phyloP scores from a whole-genome alignment of 2,329 filamentous ascomycete genomes.

The Elsinoe ampelina region DNA sequence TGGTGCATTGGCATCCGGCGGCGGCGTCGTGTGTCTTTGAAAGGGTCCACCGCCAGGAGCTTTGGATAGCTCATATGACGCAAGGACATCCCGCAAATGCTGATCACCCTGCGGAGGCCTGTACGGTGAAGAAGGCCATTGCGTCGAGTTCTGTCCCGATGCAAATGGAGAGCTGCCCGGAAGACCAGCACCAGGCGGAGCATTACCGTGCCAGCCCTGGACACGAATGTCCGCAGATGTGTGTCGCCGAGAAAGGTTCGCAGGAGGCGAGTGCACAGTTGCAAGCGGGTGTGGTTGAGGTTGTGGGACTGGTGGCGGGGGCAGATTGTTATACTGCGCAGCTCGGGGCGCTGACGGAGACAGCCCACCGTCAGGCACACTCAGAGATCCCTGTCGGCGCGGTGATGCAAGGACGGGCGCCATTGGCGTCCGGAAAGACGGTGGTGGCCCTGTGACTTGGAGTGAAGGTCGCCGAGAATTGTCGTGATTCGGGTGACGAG shows the following conservation, averaged over 20 bases:
- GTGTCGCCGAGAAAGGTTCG: conserved; percentile 71
- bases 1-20: conserved; percentile 25
- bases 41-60: conserved; percentile 27
- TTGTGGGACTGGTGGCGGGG: conserved; percentile 55
- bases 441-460: conserved; percentile 50
- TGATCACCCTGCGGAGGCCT: conserved; percentile 45
- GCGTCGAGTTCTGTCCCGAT: conserved; percentile 51
- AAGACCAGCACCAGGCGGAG: conserved; percentile 38
- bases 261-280: conserved; percentile 47
- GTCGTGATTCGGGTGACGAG: conserved; percentile 49
- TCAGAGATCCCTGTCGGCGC: conserved; percentile 80
- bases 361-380: conserved; percentile 51
- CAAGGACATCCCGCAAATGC: conserved; percentile 52
- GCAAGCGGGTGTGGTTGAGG: conserved; percentile 49
- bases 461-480: conserved; percentile 67
- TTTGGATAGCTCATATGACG: conserved; percentile 55
- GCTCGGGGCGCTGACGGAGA: conserved; percentile 68
- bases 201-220: conserved; percentile 63
- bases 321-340: conserved; percentile 51
- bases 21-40: conserved; percentile 48
- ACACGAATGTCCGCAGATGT: conserved; percentile 90
- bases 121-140: conserved; percentile 60
- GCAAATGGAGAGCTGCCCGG: conserved; percentile 53
- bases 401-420: conserved; percentile 73
- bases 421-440: conserved; percentile 66